A percentile compares a stretch with the other conserved stretches of the same genome.
Evolutionary conservation across 805 yeast species (phyloP).

Genomic region (Deakozyma indianensis): DNA sequence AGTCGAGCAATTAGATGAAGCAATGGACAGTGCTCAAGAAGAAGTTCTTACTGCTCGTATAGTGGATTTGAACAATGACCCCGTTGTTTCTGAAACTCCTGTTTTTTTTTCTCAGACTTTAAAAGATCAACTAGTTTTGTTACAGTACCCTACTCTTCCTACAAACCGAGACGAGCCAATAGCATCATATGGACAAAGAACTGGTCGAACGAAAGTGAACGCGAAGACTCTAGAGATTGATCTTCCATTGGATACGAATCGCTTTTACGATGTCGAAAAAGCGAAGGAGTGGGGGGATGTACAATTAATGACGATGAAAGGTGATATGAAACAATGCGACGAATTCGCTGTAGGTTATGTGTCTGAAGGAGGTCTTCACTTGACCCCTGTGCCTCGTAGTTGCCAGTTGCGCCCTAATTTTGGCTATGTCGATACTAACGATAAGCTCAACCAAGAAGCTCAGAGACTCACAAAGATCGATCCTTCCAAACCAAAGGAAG

Average conservation of each 20-base stretch:
- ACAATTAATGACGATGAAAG: constrained; percentile 48
- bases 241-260: constrained; percentile 53
- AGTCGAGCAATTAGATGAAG: no score
- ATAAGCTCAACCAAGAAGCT: constrained; percentile 28
- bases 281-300: constrained; percentile 53
- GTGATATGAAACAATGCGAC: constrained; percentile 35
- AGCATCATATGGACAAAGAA: constrained; percentile 17
- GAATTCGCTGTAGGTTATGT: constrained; percentile 27
- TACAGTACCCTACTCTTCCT: constrained; percentile 45
- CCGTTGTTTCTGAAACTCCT: constrained; percentile 48
- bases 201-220: constrained; percentile 43
- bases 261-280: constrained; percentile 52
- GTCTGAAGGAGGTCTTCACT: constrained; percentile 36
- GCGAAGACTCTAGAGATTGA: constrained; percentile 60
- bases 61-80: constrained; percentile 34
- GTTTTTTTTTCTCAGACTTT: constrained; percentile 27
- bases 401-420: constrained; percentile 75
- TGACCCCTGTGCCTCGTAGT: constrained; percentile 51
- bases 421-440: constrained; percentile 51
- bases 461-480: constrained; percentile 26
- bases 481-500: constrained; percentile 20
- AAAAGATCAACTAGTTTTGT: constrained; percentile 24
- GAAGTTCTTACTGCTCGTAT: no score
- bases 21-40: no score
- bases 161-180: constrained; percentile 13